Evolutionary conservation across 495 filamentous ascomycete genomes (phyloP), one percentile per base, ranked within the genome.

Genomic region (Tuber aestivum): DNA sequence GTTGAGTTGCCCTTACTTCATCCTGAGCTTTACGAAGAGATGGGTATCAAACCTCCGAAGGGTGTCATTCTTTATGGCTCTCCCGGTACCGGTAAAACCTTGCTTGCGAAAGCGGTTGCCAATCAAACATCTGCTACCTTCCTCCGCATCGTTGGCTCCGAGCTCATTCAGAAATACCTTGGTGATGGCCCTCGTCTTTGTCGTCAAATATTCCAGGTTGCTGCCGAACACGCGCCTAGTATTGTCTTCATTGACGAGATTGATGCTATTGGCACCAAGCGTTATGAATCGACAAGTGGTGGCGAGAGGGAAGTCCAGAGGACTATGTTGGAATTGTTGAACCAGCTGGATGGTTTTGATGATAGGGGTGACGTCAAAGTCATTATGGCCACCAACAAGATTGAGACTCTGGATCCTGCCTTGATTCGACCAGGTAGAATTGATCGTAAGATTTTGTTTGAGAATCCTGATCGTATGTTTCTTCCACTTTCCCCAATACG

Each of bases 181-280:
- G 95, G 95, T 84, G 95, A 99, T 83, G 95, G 95, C 42, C 95
- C 95, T 21, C 89, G 95, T 70, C 86, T 99, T 77, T 95, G 97
- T 73, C 92, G 95, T 76, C 95, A 99, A 84, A 92, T 99, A 78
- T 99, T 99, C 90, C 93, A 96, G 85, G 94, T 97, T 50, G 95
- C 95, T 40, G 95, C 95, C 23, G 95, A 99, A 81, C 94, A 99
- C 76, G 91, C 96, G 0, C 95, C 95, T 14, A 94, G 94, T 9
- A 99, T 99, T 80, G 95, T 99, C 21, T 99, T 99, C 84, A 99
- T 99, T 82, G 95, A 99, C 83, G 95, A 99, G 84, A 99, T 99
- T 80, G 95, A 99, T 85, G 95, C 95, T 56, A 99, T 99, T 75
- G 95, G 95, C 80, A 98, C 95, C 18, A 99, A 99, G 86, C 94